phyloP scores from a whole-genome alignment of 2,329 filamentous ascomycete species.

The Penicillium italicum region DNA sequence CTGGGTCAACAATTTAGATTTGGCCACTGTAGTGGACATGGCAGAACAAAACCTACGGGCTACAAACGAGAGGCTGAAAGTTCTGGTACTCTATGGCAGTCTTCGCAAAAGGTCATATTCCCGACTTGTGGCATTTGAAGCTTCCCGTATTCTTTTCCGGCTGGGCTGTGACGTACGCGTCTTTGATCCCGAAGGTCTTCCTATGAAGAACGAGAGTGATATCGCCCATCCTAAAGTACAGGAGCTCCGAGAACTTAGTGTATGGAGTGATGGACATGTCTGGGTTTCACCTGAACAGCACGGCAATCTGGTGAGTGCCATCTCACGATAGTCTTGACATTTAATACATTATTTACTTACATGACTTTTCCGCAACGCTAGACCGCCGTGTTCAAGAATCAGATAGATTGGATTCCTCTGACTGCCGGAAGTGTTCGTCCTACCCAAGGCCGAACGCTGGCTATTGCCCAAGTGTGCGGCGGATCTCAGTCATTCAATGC shows the following conservation, averaged over 20 bases:
- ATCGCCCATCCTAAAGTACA: constrained; percentile 58
- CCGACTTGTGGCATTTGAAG: constrained; percentile 57
- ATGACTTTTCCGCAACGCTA: constrained; percentile 20
- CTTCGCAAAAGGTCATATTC: constrained; percentile 58
- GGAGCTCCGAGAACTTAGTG: constrained; percentile 58
- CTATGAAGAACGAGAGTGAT: constrained; percentile 61
- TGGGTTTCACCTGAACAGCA: constrained; percentile 67
- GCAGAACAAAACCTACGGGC: constrained; percentile 46
- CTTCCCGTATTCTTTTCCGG: constrained; percentile 57
- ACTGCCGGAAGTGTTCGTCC: constrained; percentile 60
- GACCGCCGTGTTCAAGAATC: constrained; percentile 66
- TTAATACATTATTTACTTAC: constrained; percentile 5
- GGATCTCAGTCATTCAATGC: constrained; percentile 66
- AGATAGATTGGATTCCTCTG: constrained; percentile 68
- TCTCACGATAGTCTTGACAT: neutral
- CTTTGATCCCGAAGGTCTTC: constrained; percentile 57
- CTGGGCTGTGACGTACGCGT: constrained; percentile 65
- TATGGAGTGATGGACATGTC: constrained; percentile 64
- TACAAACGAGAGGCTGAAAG: constrained; percentile 47
- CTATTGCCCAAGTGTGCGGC: constrained; percentile 60
- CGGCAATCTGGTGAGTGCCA: constrained; percentile 54
- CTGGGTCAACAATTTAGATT: constrained; percentile 57
- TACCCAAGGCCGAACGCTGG: constrained; percentile 63
- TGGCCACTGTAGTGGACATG: constrained; percentile 52
- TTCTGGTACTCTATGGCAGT: constrained; percentile 61